A percentile compares a stretch with the other conserved stretches of the same genome.
Evolutionary conservation across 2,329 filamentous ascomycete genomes (phyloP).

Genomic region (Cytospora chrysosperma): DNA sequence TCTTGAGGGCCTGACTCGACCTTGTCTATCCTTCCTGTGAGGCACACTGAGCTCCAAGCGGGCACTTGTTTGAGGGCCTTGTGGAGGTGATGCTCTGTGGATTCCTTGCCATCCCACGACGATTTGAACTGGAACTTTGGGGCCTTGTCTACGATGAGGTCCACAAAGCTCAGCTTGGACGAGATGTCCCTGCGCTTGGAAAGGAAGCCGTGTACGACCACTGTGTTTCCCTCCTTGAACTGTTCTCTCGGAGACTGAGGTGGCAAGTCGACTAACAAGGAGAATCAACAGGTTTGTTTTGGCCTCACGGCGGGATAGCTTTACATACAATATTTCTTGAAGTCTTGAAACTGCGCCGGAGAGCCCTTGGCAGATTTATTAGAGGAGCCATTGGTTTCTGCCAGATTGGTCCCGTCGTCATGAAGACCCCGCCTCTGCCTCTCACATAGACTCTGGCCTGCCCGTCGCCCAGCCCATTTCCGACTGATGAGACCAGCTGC

Average conservation of each 20-base stretch:
- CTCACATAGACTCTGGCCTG: not conserved
- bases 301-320: not conserved
- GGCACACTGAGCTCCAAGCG: conserved; percentile 52
- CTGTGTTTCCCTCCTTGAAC: conserved; percentile 37
- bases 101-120: conserved; percentile 39
- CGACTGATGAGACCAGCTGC: conserved; percentile 7
- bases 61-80: conserved; percentile 45
- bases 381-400: not conserved
- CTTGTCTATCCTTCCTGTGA: conserved; percentile 40
- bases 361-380: not conserved
- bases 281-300: conserved; percentile 5
- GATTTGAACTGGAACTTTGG: conserved; percentile 42
- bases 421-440: conserved; percentile 6
- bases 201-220: conserved; percentile 70
- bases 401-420: not conserved
- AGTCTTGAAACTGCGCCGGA: conserved; percentile 37
- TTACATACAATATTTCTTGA: conserved; percentile 44
- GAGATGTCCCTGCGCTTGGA: conserved; percentile 66
- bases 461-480: not conserved
- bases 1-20: conserved; percentile 13
- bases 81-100: conserved; percentile 37
- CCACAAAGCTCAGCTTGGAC: conserved; percentile 69
- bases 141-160: conserved; percentile 39
- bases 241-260: conserved; percentile 29
- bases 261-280: conserved; percentile 34